Base-by-base conservation (phyloP, 805 yeast species). In the Metschnikowia lachancei region DNA sequence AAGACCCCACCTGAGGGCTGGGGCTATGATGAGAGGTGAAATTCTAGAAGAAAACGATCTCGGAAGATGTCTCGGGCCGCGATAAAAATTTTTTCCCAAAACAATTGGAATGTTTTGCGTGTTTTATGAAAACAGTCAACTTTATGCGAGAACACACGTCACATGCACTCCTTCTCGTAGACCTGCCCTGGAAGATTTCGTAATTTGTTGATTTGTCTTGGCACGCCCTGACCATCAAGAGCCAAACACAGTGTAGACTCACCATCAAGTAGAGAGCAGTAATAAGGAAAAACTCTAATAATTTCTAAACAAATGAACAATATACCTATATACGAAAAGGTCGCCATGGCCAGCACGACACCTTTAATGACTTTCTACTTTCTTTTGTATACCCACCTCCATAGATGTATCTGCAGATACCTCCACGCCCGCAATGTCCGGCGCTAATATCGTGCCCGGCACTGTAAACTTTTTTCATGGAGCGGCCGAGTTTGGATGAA, bases 311-410 rank as follows among this genome's bases (percentile, higher is more conserved):
- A 33, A 33, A 17, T 16, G 6, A 16, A 33, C 36, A 14, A 17
- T 16, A 11, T 32, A 30, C 38, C 28, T 26, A 26, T 26, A 26
- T 26, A 26, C 20, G 17, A 26, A 4, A 35, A 20, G 22, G 24
- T n/a, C 14, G 22, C 11, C 40, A 37, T 37, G 40, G 5, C 40
- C 40, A 26, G 40, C 40, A 37, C 26, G 40, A 26, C 12, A 8
- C 28, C 28, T 26, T 26, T 26, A n/a, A 6, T 26, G 28, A 26
- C 28, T 26, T 26, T 26, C 28, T 9, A 3, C 7, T 26, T 26
- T 22, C 24, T 22, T 5, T 26, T 30, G 10, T 16, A 17, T 3
- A 17, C 17, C 17, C 22, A 32, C 4, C 17, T n/a, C 17, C 19
- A n/a, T 14, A 10, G n/a, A 17, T 33, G 6, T 5, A 33, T 11